Base-by-base conservation (phyloP, 305 asterid genomes). In the Fraxinus latifolia region DNA sequence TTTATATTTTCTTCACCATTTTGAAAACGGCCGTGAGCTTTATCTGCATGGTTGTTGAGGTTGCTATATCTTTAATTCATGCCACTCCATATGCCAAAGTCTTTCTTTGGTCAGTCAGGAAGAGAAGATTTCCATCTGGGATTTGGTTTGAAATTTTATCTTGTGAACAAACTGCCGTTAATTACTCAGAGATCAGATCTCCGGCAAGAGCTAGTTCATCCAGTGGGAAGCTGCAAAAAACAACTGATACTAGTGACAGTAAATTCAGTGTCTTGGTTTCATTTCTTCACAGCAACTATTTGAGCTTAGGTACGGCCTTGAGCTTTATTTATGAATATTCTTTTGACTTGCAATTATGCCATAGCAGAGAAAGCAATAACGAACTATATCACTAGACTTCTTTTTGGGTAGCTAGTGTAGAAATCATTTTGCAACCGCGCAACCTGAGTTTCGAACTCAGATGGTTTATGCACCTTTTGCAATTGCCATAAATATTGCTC, bases 1-100 rank as follows among this genome's bases (percentile, higher is more conserved):
- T 94, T 91, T 93, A 96, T 79, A 92, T 93, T 77, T 96, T 96
- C 84, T 96, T 94, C 91, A 92, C 98, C 87, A 94, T 93, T 84
- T 82, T 94, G 91, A 91, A 86, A 86, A 83, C 97, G 67, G 77
- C 91, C 81, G 82, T 92, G 83, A 89, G 91, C 86, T 86, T 87
- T 81, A 27, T 93, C 89, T 88, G 94, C 89, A 78, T 90, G 58
- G 80, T 81, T 82, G 37, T 92, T 34, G 95, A 88, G 88, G 85
- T 88, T 33, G 76, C 87, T 77, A 87, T 94, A 82, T 87, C 91
- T 79, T 76, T 93, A 31, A 82, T 96, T 81, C 98, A 92, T 83
- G 89, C 91, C 84, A 96, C 98, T 73, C 98, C 99, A 7, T 94
- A 88, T 78, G 90, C 93, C 42, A 86, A 90, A 85, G 79, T 94